phyloP scores from a whole-genome alignment of 106 monocot genomes.

The Platanthera guangdongensis region DNA sequence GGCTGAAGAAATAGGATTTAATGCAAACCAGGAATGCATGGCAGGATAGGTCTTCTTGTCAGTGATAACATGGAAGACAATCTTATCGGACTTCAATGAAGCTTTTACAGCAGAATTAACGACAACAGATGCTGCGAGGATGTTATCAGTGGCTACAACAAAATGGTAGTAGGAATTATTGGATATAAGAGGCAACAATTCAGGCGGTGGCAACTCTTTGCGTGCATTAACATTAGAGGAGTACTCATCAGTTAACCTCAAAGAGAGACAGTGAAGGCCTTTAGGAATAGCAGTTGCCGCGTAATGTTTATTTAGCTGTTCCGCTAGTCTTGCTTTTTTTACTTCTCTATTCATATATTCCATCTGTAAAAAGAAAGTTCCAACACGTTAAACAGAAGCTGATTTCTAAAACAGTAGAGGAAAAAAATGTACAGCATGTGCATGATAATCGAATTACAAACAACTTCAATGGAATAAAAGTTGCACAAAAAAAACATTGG shows the following conservation, averaged over 20 bases:
- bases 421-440: background rate
- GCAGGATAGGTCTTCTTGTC: constrained; percentile 91
- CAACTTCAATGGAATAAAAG: background rate
- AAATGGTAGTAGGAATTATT: constrained; percentile 72
- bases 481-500: background rate
- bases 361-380: constrained; percentile 36
- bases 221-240: constrained; percentile 71
- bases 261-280: constrained; percentile 73
- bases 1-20: constrained; percentile 55
- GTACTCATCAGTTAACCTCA: constrained; percentile 73
- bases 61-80: constrained; percentile 83
- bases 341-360: constrained; percentile 56
- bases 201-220: constrained; percentile 54
- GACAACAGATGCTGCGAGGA: constrained; percentile 89
- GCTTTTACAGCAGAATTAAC: constrained; percentile 60
- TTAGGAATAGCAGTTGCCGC: constrained; percentile 68
- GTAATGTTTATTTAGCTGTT: constrained; percentile 72
- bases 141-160: constrained; percentile 70
- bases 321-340: constrained; percentile 60
- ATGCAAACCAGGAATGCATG: constrained; percentile 96
- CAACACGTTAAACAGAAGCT: background rate
- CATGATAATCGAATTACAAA: background rate
- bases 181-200: constrained; percentile 40
- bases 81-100: constrained; percentile 51
- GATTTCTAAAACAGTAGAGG: background rate